Evolutionary conservation across 192 early-diverging fungal species (phyloP).

Genomic region (Backusella mclennaniae): DNA sequence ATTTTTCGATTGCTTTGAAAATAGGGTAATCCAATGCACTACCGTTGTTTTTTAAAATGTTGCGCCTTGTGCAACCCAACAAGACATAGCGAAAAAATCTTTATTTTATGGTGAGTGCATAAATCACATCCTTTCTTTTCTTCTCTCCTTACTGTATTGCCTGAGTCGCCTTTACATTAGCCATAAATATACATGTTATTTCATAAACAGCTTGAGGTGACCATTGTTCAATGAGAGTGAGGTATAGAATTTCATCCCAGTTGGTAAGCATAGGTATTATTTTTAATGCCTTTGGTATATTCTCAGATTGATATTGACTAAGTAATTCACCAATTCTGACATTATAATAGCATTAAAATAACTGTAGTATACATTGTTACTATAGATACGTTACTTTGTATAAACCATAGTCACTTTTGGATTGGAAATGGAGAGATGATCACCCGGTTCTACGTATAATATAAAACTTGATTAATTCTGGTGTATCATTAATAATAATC

Average conservation of each 20-base stretch:
- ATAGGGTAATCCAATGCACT: neutral
- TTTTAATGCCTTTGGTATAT: slow-evolving; percentile 9
- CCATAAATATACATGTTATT: slow-evolving; percentile 2
- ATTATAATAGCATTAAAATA: neutral
- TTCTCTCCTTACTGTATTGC: neutral
- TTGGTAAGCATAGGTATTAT: slow-evolving; percentile 9
- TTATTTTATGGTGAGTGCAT: neutral
- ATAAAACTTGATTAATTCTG: neutral
- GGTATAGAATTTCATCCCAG: slow-evolving; percentile 15
- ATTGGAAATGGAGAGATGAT: neutral
- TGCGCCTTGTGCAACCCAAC: neutral
- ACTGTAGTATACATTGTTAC: too few species aligned
- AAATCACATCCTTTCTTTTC: neutral
- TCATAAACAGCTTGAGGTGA: slow-evolving; percentile 4
- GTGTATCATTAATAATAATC: neutral
- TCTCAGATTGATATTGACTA: neutral
- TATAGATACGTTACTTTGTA: neutral
- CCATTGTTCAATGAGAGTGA: slow-evolving; percentile 11
- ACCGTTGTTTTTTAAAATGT: neutral
- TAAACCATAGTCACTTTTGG: slow-evolving; percentile 6
- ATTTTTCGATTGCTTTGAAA: neutral
- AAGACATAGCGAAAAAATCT: slow-evolving; percentile 2
- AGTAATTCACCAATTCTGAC: slow-evolving; percentile 1
- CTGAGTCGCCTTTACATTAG: neutral
- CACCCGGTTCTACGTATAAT: neutral